phyloP scores from a whole-genome alignment of 352 stramenopile genomes.

The Phytophthora nicotianae region DNA sequence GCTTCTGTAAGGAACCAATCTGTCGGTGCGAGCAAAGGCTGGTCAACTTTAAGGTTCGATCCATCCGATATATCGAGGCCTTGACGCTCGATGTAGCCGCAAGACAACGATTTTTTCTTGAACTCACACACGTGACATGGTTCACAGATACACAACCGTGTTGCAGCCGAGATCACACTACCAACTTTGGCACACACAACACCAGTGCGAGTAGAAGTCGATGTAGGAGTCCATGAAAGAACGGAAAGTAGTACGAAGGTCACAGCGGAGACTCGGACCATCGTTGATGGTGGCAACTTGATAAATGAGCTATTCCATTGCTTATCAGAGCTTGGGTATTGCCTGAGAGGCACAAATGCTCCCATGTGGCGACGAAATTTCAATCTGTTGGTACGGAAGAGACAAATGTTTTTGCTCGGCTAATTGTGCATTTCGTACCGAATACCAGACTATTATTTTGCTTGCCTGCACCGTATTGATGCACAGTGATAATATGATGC shows the following conservation, averaged over 20 bases:
- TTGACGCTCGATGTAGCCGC: constrained; percentile 5
- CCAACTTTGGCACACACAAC: constrained; percentile 3
- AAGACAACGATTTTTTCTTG: constrained; percentile 1
- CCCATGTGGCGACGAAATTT: constrained; percentile 1
- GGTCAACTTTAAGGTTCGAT: constrained; percentile 1
- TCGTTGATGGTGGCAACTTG: constrained; percentile 1
- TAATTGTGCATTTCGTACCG: background rate
- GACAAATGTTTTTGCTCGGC: too few relatives aligned
- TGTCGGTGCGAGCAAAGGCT: constrained; percentile 7
- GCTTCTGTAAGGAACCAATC: constrained; percentile 62
- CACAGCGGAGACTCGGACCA: background rate
- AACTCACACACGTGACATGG: constrained; percentile 14
- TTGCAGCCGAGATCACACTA: background rate
- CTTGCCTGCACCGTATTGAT: background rate
- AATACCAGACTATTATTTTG: background rate
- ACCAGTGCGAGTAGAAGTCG: constrained; percentile 2
- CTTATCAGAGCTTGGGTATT: background rate
- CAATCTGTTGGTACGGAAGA: constrained; percentile 6
- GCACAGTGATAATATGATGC: background rate
- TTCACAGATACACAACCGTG: constrained; percentile 7
- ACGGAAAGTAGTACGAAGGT: background rate
- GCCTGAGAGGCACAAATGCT: background rate
- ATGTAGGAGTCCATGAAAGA: background rate
- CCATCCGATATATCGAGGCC: constrained; percentile 11
- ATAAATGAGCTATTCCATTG: background rate